Evolutionary conservation across 179 eudicot genomes (phyloP).

Genomic region (Pouteria campechiana): DNA sequence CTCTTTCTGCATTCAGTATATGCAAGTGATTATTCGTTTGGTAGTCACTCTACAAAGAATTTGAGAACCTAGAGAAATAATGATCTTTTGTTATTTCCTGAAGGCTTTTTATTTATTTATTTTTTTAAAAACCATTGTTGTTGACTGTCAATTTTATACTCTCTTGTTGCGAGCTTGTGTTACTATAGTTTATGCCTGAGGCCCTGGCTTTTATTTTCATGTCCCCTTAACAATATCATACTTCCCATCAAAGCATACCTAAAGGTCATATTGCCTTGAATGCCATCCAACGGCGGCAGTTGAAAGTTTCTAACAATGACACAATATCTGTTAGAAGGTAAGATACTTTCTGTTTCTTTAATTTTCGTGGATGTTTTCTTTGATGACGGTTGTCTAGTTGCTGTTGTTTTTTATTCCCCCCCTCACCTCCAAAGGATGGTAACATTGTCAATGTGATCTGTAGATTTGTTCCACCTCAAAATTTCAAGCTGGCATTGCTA

Average conservation of each 20-base stretch:
- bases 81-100: too few relatives aligned
- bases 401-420: conserved; percentile 5
- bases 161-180: neutral
- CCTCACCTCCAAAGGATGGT: neutral
- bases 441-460: conserved; percentile 1
- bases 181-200: too few relatives aligned
- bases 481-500: conserved; percentile 65
- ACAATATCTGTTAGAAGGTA: conserved; percentile 52
- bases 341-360: conserved; percentile 1
- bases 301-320: conserved; percentile 73
- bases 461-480: conserved; percentile 69
- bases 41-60: too few relatives aligned
- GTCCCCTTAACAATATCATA: conserved; percentile 28
- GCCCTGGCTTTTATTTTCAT: too few relatives aligned
- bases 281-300: conserved; percentile 57
- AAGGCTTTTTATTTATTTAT: too few relatives aligned
- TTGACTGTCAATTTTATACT: neutral
- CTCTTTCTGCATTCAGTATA: too few relatives aligned
- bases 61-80: too few relatives aligned
- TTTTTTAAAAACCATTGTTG: too few relatives aligned
- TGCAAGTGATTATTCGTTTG: too few relatives aligned
- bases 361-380: neutral
- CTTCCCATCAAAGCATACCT: conserved; percentile 33
- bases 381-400: conserved; percentile 1
- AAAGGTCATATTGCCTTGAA: conserved; percentile 42